A percentile compares a stretch with the other conserved stretches of the same genome.
Conservation (phyloP, 208 protist species). For the Spongospora subterranea region DNA sequence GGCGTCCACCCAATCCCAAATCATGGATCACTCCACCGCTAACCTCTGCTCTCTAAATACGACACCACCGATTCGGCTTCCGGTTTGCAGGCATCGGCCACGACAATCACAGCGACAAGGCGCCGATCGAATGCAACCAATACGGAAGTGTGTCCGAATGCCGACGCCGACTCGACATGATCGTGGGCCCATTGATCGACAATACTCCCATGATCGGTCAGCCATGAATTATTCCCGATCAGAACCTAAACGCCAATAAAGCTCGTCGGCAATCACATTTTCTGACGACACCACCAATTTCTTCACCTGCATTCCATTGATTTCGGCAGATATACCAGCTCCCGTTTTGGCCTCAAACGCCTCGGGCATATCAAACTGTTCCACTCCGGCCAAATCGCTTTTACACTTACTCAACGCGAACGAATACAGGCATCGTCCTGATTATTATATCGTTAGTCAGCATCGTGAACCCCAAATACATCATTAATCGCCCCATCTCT, state of each 20-base stretch:
- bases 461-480: background rate
- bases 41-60: background rate
- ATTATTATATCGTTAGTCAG: background rate
- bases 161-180: background rate
- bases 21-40: too few relatives aligned
- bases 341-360: background rate
- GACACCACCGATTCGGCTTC: slow-evolving; percentile 55
- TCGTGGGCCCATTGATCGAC: background rate
- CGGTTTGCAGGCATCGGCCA: slow-evolving; percentile 64
- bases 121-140: slow-evolving; percentile 54
- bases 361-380: background rate
- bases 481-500: background rate
- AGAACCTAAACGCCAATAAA: background rate
- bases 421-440: slow-evolving; percentile 25
- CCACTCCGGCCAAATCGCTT: background rate
- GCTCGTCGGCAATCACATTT: too few relatives aligned
- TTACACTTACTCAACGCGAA: background rate
- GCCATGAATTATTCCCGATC: background rate
- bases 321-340: background rate
- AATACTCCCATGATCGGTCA: background rate
- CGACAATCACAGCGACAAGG: slow-evolving; percentile 19
- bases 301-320: background rate
- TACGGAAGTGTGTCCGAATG: background rate
- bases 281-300: too few relatives aligned
- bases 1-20: background rate